phyloP scores from a whole-genome alignment of 495 filamentous ascomycete genomes.

The Penicillium bialowiezense region DNA sequence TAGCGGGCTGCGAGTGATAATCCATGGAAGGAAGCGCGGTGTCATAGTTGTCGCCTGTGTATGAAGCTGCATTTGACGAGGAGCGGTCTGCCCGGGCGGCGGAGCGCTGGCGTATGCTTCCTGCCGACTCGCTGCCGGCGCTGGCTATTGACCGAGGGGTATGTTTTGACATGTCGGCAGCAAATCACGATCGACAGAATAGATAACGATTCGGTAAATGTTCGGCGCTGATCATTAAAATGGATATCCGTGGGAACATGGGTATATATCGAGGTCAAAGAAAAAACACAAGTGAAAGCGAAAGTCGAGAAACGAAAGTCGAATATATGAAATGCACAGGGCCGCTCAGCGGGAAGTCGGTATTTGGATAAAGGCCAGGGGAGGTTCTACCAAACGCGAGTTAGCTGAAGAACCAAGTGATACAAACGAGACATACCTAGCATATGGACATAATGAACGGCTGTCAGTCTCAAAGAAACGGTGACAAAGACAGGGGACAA shows the following conservation, averaged over 20 bases:
- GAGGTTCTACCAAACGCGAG: constrained; percentile 17
- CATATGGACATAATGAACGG: constrained; percentile 21
- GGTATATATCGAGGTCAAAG: constrained; percentile 16
- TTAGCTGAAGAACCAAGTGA: constrained; percentile 9
- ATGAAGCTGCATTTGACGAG: constrained; percentile 16
- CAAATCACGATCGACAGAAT: neutral
- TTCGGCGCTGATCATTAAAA: constrained; percentile 19
- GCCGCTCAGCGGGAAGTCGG: constrained; percentile 15
- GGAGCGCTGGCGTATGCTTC: constrained; percentile 13
- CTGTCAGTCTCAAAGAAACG: constrained; percentile 12
- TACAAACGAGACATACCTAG: constrained; percentile 16
- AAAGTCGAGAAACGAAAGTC: constrained; percentile 16
- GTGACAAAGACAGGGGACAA: neutral
- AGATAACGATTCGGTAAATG: neutral
- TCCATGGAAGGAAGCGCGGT: constrained; percentile 27
- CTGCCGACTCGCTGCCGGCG: constrained; percentile 20
- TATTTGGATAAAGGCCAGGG: constrained; percentile 20
- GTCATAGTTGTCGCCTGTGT: constrained; percentile 21
- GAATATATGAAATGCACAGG: constrained; percentile 4
- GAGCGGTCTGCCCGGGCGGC: constrained; percentile 17
- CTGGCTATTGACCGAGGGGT: constrained; percentile 19
- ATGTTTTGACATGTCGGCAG: constrained; percentile 13
- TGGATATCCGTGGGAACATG: constrained; percentile 13
- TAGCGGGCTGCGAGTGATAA: constrained; percentile 16
- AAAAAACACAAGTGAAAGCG: neutral